Percentiles rank a stretch among this genome's conserved stretches.
Conservation (phyloP, 148 eudicot genomes). For the Arbutus unedo region DNA sequence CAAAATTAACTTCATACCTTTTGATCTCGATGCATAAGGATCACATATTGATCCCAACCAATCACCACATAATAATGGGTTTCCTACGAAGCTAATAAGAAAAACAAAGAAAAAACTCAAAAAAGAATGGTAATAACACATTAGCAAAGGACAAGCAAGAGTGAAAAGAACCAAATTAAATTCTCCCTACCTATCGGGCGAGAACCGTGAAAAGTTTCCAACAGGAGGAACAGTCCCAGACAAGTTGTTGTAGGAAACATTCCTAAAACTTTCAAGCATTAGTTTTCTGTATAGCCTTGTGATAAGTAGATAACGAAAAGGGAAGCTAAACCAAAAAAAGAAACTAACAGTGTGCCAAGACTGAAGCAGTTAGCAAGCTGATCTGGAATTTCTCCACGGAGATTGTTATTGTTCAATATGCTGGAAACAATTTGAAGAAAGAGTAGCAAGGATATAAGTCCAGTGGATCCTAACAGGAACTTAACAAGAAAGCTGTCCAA, state of each 20-base stretch:
- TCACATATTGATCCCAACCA: slow-evolving; percentile 68
- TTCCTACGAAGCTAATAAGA: slow-evolving; percentile 58
- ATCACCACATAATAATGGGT: slow-evolving; percentile 59
- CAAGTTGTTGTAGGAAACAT: slow-evolving; percentile 61
- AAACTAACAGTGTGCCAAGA: slow-evolving; percentile 52
- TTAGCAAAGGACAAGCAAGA: neutral
- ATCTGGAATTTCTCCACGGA: slow-evolving; percentile 52
- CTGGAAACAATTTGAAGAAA: slow-evolving; percentile 26
- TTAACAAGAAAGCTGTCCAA: neutral
- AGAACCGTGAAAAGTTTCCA: slow-evolving; percentile 48
- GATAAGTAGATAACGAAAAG: neutral
- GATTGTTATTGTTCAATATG: slow-evolving; percentile 49
- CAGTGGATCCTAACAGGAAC: no score
- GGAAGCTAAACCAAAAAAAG: neutral
- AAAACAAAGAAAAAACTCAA: neutral
- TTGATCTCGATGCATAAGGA: slow-evolving; percentile 38
- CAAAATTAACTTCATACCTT: slow-evolving; percentile 31
- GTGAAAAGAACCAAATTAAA: neutral
- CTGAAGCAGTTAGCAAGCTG: slow-evolving; percentile 59
- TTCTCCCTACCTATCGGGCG: slow-evolving; percentile 47
- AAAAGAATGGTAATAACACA: neutral
- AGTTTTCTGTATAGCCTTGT: neutral
- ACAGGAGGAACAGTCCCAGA: slow-evolving; percentile 47
- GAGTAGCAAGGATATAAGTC: neutral
- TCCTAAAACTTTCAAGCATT: slow-evolving; percentile 35